A percentile compares a stretch with the other conserved stretches of the same genome.
These are phyloP conservation scores for Cryptococcus jaspeensis DNA, from an alignment of 1,284 basidiomycete genomes.

Conservation along the genomic window DNA sequence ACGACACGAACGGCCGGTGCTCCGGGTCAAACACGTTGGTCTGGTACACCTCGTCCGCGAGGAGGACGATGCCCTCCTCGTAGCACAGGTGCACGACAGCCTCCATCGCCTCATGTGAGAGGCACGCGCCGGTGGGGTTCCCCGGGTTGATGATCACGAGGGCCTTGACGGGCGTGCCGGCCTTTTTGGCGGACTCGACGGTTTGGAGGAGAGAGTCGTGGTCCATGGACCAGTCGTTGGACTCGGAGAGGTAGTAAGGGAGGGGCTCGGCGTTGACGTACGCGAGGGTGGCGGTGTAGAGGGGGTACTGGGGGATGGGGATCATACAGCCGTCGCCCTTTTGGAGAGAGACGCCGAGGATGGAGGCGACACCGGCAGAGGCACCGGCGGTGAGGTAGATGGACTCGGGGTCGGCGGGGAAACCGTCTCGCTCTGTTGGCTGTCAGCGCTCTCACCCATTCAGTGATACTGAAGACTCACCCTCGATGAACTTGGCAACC, in stretches of 20 bases:
- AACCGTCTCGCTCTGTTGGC: conserved; percentile 78
- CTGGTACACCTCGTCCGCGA: conserved; percentile 96
- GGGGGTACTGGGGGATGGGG: conserved; percentile 96
- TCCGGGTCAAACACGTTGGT: conserved; percentile 71
- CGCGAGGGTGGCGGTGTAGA: conserved; percentile 92
- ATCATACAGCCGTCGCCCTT: conserved; percentile 59
- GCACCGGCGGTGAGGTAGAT: conserved; percentile 96
- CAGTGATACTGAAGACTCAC: conserved; percentile 53
- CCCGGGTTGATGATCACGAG: conserved; percentile 95
- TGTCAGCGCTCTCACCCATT: not conserved
- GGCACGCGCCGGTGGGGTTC: conserved; percentile 86
- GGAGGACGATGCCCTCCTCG: conserved; percentile 76
- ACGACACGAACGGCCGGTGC: conserved; percentile 77
- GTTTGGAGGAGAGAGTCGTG: conserved; percentile 66
- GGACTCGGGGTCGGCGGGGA: conserved; percentile 74
- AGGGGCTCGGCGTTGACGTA: conserved; percentile 77
- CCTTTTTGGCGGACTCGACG: conserved; percentile 65
- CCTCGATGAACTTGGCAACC: conserved; percentile 85
- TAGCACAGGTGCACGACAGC: conserved; percentile 77
- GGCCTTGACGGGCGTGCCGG: conserved; percentile 69
- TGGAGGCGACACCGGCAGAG: conserved; percentile 83
- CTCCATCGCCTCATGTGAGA: conserved; percentile 69
- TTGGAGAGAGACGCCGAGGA: conserved; percentile 58
- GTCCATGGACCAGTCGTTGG: conserved; percentile 81
- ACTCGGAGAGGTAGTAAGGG: conserved; percentile 86